A percentile compares a stretch with the other conserved stretches of the same genome.
Evolutionary conservation across 2,329 filamentous ascomycete species (phyloP).

Genomic region (Epichloe amarillans): DNA sequence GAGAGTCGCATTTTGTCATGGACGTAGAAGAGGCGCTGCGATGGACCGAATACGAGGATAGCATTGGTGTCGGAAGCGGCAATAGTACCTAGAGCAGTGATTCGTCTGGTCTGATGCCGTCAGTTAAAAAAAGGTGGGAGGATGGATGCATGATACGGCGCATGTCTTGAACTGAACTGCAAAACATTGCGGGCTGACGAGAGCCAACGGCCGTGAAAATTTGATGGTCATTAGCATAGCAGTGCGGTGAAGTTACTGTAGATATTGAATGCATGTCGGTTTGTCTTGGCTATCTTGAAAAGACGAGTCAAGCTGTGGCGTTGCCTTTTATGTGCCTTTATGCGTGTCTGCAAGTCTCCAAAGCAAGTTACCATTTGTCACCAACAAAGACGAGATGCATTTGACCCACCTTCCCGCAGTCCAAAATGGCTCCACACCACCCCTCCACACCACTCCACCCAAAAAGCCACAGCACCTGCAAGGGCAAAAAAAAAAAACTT

Average conservation of each 20-base stretch:
- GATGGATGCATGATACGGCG: neutral
- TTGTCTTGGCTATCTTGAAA: no score
- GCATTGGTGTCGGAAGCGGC: conserved; percentile 16
- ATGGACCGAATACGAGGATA: conserved; percentile 61
- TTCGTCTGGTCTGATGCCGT: neutral
- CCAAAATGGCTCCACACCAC: no score
- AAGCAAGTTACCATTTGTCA: no score
- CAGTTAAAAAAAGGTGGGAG: neutral
- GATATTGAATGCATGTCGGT: no score
- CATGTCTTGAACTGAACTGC: neutral
- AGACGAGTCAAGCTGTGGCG: no score
- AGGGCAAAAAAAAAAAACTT: neutral
- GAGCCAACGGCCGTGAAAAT: neutral
- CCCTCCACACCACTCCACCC: no score
- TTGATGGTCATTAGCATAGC: neutral
- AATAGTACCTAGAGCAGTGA: neutral
- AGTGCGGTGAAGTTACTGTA: neutral
- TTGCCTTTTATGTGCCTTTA: neutral
- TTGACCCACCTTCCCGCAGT: no score
- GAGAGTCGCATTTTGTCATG: conserved; percentile 62
- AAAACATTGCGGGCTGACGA: no score
- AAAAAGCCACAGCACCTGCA: no score
- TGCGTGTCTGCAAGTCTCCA: no score
- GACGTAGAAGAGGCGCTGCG: conserved; percentile 76
- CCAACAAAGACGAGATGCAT: no score